Evolutionary conservation across 176 grass and related monocot genomes (phyloP), one percentile per base, ranked within the genome.

Genomic region (Puccinellia tenuiflora): DNA sequence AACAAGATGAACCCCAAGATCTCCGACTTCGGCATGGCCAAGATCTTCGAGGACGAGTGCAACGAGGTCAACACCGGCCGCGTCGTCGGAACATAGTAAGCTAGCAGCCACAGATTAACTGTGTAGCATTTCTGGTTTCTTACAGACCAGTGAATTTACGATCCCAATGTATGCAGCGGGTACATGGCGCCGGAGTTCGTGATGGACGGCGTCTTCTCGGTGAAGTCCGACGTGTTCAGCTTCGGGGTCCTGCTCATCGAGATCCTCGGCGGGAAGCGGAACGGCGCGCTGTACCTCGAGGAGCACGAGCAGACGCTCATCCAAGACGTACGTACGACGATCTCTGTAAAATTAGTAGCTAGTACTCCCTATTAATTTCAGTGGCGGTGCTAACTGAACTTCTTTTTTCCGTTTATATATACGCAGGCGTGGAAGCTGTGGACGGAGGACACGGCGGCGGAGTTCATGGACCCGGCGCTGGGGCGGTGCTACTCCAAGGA

Each of bases 11-110:
- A 84, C 38, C 94, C 94, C 31, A 97, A 97, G 85, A 97, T 97
- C 65, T 94, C 94, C 35, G 94, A 97, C 54, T 97, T 97, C 45
- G 94, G 94, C 68, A 97, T 94, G 94, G 94, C 94, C 47, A 97
- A 92, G 83, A 97, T 94, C 57, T 97, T 90, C 35, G 81, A 97
- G 25, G 88, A 91, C 26, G 94, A 97, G 55, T 77, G 54, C 25
- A 68, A 56, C 56, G 88, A 88, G 53, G 66, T 97, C 68, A 94
- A 92, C 83, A 94, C 78, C 3, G 92, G 92, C 1, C 91, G 75
- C 29, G 90, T 94, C 11, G 94, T 97, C 13, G 94, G 94, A 2
- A 97, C 94, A 7, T 94, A 85, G 94, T 97, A 84, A 82, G 85
- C 22, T 34, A 57, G 38, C 34, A 6, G n/a, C 46, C 15, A 47